Percentiles rank a stretch among this genome's conserved stretches.
Evolutionary conservation across 2,329 filamentous ascomycete species (phyloP).

Genomic region (Sporothrix curviconia): DNA sequence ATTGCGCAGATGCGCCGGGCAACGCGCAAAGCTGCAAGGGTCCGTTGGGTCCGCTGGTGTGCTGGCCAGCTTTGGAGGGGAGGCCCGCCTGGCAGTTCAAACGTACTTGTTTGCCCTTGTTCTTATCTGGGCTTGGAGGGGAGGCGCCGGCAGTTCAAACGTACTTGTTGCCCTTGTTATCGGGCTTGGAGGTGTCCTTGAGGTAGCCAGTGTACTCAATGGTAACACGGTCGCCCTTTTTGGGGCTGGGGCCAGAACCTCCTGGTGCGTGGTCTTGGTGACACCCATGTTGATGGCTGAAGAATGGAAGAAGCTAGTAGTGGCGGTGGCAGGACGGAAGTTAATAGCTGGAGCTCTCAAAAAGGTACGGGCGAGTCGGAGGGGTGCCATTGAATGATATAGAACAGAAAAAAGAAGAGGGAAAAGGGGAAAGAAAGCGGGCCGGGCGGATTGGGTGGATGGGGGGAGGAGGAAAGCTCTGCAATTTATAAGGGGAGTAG

Average conservation of each 20-base stretch:
- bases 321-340: conserved; percentile 1
- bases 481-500: background rate
- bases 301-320: conserved; percentile 13
- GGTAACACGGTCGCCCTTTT: conserved; percentile 63
- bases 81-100: too few relatives aligned
- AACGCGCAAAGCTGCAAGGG: too few relatives aligned
- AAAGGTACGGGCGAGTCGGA: conserved; percentile 11
- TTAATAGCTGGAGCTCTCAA: conserved; percentile 13
- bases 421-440: background rate
- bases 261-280: conserved; percentile 56
- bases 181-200: conserved; percentile 55
- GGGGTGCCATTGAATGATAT: conserved; percentile 6
- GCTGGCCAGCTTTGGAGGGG: too few relatives aligned
- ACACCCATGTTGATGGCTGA: conserved; percentile 58
- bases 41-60: too few relatives aligned
- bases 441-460: background rate
- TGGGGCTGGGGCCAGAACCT: conserved; percentile 59
- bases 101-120: too few relatives aligned
- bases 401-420: background rate
- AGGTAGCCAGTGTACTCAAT: conserved; percentile 92
- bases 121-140: too few relatives aligned
- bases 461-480: background rate
- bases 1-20: too few relatives aligned
- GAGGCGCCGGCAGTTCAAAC: conserved; percentile 28
- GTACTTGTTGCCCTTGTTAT: conserved; percentile 66